Base-by-base conservation (phyloP, 805 yeast genomes). In the Starmera quercuum region DNA sequence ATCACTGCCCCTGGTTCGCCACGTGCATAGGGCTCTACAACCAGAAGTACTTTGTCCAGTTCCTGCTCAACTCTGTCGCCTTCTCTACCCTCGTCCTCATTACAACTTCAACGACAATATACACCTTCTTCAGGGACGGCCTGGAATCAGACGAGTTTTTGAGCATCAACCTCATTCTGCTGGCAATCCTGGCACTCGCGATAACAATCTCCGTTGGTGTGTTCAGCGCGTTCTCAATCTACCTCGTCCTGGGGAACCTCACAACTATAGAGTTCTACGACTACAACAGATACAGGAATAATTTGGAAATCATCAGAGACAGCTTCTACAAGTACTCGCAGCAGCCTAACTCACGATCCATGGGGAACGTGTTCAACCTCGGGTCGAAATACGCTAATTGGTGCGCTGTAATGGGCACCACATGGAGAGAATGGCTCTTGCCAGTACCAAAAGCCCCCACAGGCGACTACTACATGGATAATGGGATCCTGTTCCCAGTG, bases 1-100 rank as follows among this genome's bases (percentile, higher is more conserved):
- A 87, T 53, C 96, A 87, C 58, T 80, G 81, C 41, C 97, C 97
- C 0, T 90, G 97, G 97, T 86, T 87, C 56, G 79, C 95, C 2
- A 66, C 75, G 5, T 88, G 97, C 55, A 73, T 90, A 37, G 97
- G 97, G 0, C 81, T 74, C 57, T 61, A 61, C 20, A 90, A 90
- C 57, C 87, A 83, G 43, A 83, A 86, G 58, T 73, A 64, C 52
- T 90, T 88, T 50, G 54, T 85, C 19, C 95, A 86, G 53, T 82
- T 83, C 50, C 55, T 87, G 34, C 29, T 67, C 6, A 78, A 78
- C 47, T 61, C 74, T 3, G 58, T 75, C 3, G 19, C 69, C 0
- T 78, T 72, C 46, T 54, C 79, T 1, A 37, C 56, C 2, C 35
- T 68, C 9, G 64, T 75, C 7, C 57, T 71, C 11, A 17, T 50